A percentile compares a stretch with the other conserved stretches of the same genome.
phyloP scores from a whole-genome alignment of 2,329 filamentous ascomycete species.

The Endocalyx cinctus region DNA sequence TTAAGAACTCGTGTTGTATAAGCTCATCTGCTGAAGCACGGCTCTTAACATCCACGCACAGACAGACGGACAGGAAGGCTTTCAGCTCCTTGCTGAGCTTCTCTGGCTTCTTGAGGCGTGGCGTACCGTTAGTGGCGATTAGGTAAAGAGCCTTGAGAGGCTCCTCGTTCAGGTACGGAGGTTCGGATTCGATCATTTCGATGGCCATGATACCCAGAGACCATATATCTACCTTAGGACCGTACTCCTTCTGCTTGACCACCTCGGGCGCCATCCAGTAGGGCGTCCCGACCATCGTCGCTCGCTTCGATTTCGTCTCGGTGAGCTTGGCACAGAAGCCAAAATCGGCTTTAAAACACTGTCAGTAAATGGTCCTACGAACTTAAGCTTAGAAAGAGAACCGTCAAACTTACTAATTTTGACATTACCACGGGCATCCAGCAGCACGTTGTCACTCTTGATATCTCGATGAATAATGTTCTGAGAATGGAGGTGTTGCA shows the following conservation, averaged over 20 bases:
- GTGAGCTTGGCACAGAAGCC: conserved; percentile 99
- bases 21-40: conserved; percentile 88
- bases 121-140: conserved; percentile 96
- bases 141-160: conserved; percentile 95
- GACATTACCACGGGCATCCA: conserved; percentile 91
- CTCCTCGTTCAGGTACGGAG: conserved; percentile 96
- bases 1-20: conserved; percentile 87
- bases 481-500: conserved; percentile 91
- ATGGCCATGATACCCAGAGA: conserved; percentile 99
- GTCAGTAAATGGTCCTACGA: no score
- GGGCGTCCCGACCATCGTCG: conserved; percentile 97
- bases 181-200: conserved; percentile 99
- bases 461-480: conserved; percentile 99
- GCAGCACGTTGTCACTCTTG: conserved; percentile 96
- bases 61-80: conserved; percentile 90
- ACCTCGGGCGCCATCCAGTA: conserved; percentile 99
- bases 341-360: conserved; percentile 99
- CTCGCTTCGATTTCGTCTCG: conserved; percentile 92
- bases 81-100: conserved; percentile 97
- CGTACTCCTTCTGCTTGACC: conserved; percentile 98
- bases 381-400: conserved; percentile 31
- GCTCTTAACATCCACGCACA: conserved; percentile 94
- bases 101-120: conserved; percentile 95
- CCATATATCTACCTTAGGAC: conserved; percentile 98
- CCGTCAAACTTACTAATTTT: conserved; percentile 86